Evolutionary conservation across 169 alveolate genomes (phyloP).

Genomic region (Blepharisma undulans): DNA sequence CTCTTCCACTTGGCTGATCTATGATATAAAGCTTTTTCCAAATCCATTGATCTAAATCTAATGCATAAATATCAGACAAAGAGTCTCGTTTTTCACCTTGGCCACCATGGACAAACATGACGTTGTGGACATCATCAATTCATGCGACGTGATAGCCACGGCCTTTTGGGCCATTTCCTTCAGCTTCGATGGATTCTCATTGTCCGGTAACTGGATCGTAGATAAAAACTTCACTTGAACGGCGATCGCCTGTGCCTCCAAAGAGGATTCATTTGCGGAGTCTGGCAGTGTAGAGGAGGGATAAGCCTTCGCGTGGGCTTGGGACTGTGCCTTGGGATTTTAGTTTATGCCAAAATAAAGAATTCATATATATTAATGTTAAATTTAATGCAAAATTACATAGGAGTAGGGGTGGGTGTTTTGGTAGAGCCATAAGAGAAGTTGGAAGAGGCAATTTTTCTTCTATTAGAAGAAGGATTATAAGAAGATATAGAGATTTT

Average conservation of each 20-base stretch:
- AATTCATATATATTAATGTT: not conserved
- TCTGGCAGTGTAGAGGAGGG: not conserved
- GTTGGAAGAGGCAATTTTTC: not conserved
- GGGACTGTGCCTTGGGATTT: not conserved
- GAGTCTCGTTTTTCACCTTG: slow-evolving; percentile 32
- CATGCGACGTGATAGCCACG: slow-evolving; percentile 21
- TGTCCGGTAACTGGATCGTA: slow-evolving; percentile 24
- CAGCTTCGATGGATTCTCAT: slow-evolving; percentile 7
- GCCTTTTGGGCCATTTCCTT: slow-evolving; percentile 31
- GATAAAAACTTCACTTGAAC: slow-evolving; percentile 15
- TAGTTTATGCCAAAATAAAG: slow-evolving; percentile 34
- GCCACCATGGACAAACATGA: slow-evolving; percentile 33
- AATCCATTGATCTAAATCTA: slow-evolving; percentile 17
- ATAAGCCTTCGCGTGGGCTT: slow-evolving; percentile 36
- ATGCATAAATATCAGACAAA: slow-evolving; percentile 23
- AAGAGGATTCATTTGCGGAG: slow-evolving; percentile 1
- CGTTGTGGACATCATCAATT: slow-evolving; percentile 19
- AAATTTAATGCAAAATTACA: not conserved
- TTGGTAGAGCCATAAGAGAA: not conserved
- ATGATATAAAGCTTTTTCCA: slow-evolving; percentile 37
- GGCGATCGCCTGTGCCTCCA: slow-evolving; percentile 32
- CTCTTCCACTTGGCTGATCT: slow-evolving; percentile 35
- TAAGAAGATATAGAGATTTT: not conserved
- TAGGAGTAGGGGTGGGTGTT: not conserved
- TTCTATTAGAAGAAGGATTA: not conserved